These are phyloP conservation scores for Colletotrichum graminicola DNA, from an alignment of 2,329 filamentous ascomycete genomes.

Conservation along the genomic window DNA sequence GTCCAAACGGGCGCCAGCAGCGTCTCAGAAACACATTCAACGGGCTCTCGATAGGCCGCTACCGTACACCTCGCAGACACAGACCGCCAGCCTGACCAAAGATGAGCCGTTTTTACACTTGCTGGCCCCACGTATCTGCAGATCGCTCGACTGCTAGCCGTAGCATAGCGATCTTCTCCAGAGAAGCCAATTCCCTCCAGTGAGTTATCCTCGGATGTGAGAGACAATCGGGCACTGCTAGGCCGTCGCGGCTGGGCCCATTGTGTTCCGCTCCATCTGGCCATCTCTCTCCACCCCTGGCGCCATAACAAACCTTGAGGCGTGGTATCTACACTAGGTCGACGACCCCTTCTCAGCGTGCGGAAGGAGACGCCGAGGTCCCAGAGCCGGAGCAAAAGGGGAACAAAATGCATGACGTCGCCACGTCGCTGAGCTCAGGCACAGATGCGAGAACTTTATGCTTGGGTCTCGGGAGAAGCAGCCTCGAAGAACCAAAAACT, in stretches of 20 bases:
- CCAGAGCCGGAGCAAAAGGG: background rate
- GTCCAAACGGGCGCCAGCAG: slow-evolving; percentile 32
- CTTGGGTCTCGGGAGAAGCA: too few species aligned
- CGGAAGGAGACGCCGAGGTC: background rate
- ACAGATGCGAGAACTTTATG: background rate
- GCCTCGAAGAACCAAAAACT: background rate
- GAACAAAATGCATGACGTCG: background rate
- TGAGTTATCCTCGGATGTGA: slow-evolving; percentile 23
- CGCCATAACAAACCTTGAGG: slow-evolving; percentile 12
- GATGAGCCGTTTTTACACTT: slow-evolving; percentile 12
- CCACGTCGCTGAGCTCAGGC: background rate
- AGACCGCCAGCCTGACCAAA: slow-evolving; percentile 38
- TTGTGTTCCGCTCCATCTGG: slow-evolving; percentile 16
- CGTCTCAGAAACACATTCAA: slow-evolving; percentile 20
- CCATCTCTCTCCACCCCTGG: slow-evolving; percentile 11
- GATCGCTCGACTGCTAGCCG: slow-evolving; percentile 26
- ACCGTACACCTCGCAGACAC: slow-evolving; percentile 10
- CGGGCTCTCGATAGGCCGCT: slow-evolving; percentile 13
- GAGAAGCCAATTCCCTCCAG: slow-evolving; percentile 29
- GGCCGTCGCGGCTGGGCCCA: background rate
- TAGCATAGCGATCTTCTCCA: slow-evolving; percentile 28
- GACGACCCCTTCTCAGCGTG: slow-evolving; percentile 13
- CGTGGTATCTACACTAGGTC: slow-evolving; percentile 15
- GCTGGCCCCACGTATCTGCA: slow-evolving; percentile 35
- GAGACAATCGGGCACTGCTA: background rate